Conservation (phyloP, 208 protist species). For the Novymonas esmeraldas region DNA sequence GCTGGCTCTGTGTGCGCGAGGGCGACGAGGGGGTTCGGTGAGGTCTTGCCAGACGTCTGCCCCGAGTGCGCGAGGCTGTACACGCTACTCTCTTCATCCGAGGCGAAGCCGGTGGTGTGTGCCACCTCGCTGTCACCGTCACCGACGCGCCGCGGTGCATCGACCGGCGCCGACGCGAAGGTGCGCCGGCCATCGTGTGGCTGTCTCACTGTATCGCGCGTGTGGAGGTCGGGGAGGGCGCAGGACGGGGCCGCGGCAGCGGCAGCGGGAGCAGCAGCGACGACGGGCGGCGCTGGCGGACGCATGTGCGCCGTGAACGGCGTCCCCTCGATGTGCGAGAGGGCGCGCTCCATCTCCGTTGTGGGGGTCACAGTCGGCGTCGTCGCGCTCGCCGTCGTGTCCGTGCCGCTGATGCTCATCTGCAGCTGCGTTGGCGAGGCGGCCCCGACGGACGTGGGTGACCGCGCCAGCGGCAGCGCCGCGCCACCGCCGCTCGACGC, state of each 20-base stretch:
- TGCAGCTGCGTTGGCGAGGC: not conserved
- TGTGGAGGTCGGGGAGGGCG: not conserved
- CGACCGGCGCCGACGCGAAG: too few relatives aligned
- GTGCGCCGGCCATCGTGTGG: too few relatives aligned
- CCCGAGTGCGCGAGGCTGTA: constrained; percentile 26
- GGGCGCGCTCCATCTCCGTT: constrained; percentile 16
- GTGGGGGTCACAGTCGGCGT: constrained; percentile 12
- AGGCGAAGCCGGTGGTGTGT: constrained; percentile 8
- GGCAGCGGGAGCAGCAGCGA: not conserved
- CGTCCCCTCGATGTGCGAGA: not conserved
- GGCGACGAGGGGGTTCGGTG: not conserved
- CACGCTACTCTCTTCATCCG: constrained; percentile 14
- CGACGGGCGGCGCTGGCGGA: too few relatives aligned
- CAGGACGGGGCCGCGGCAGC: not conserved
- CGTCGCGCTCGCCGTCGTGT: not conserved
- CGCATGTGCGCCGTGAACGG: not conserved
- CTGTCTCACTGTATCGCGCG: too few relatives aligned
- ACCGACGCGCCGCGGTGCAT: not conserved
- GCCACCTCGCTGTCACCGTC: not conserved
- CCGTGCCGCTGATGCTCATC: not conserved
- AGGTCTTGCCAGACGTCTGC: not conserved
- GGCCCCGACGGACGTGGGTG: too few relatives aligned
- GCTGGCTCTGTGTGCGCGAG: not conserved
- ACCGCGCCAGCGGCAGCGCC: too few relatives aligned
- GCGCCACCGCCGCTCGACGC: too few relatives aligned